Percentiles rank a stretch among this genome's conserved stretches.
phyloP scores from a whole-genome alignment of 2,329 filamentous ascomycete genomes.

The Aspergillus niger region DNA sequence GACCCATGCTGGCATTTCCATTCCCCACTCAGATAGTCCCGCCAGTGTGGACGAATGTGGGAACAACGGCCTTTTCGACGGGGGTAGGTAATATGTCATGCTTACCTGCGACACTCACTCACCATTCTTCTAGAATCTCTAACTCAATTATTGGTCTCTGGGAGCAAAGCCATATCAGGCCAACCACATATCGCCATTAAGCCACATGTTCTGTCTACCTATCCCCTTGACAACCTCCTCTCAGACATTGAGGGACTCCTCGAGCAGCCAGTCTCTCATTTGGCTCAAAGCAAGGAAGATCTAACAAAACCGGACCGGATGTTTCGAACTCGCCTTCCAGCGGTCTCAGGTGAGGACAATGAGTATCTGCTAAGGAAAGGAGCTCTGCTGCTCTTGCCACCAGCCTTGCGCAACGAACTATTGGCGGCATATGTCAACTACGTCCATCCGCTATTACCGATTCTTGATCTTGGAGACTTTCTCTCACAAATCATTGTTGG shows the following conservation, averaged over 20 bases:
- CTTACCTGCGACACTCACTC: not conserved
- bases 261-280: not conserved
- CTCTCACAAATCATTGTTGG: slow-evolving; percentile 10
- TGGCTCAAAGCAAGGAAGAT: not conserved
- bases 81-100: not conserved
- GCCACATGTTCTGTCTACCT: not conserved
- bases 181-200: not conserved
- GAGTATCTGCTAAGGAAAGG: not conserved
- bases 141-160: not conserved
- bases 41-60: not conserved
- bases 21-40: not conserved
- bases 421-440: slow-evolving; percentile 15
- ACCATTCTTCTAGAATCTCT: not conserved
- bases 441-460: slow-evolving; percentile 16
- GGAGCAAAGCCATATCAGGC: not conserved
- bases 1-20: not conserved
- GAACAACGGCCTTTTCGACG: not conserved
- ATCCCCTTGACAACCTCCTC: not conserved
- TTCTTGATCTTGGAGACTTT: slow-evolving; percentile 14
- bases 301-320: not conserved
- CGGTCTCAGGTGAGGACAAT: not conserved
- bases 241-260: not conserved
- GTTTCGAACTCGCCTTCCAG: not conserved
- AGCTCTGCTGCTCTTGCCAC: not conserved
- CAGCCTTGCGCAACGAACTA: not conserved